Conservation (phyloP, 2,329 filamentous ascomycete species). For the Lachnellula subtilissima region DNA sequence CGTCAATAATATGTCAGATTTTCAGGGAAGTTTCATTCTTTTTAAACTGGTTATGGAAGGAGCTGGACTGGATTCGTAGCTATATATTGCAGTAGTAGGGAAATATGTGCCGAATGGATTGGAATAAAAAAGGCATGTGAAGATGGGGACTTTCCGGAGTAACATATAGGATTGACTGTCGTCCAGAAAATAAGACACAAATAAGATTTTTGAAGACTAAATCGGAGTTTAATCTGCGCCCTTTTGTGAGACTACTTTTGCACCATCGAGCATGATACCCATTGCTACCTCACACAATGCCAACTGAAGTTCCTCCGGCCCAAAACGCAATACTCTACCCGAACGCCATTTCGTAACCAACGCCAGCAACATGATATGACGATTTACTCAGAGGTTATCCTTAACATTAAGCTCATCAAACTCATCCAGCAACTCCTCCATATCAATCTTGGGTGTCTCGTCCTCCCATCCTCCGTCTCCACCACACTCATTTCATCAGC, state of each 20-base stretch:
- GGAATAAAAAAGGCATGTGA: too few relatives aligned
- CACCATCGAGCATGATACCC: neutral
- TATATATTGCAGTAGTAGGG: too few relatives aligned
- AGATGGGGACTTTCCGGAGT: too few relatives aligned
- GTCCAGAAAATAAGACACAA: neutral
- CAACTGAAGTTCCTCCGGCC: neutral
- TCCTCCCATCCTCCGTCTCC: conserved; percentile 58
- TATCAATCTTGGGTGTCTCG: conserved; percentile 64
- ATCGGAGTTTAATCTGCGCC: neutral
- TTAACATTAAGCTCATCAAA: conserved; percentile 79
- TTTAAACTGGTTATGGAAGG: too few relatives aligned
- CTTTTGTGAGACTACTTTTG: neutral
- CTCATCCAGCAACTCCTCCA: conserved; percentile 84
- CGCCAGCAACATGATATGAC: neutral
- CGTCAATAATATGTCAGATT: too few relatives aligned
- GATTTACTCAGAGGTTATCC: conserved; percentile 14
- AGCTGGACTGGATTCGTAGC: too few relatives aligned
- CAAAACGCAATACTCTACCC: neutral
- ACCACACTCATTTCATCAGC: conserved; percentile 65
- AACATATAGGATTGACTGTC: too few relatives aligned
- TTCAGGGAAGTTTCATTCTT: too few relatives aligned
- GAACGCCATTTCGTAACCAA: neutral
- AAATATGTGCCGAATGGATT: too few relatives aligned
- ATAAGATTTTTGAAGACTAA: neutral
- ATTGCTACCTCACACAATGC: neutral